Percentiles rank a stretch among this genome's conserved stretches.
Conservation (phyloP, 192 early-diverging fungal species). For the Mortierella hygrophila region DNA sequence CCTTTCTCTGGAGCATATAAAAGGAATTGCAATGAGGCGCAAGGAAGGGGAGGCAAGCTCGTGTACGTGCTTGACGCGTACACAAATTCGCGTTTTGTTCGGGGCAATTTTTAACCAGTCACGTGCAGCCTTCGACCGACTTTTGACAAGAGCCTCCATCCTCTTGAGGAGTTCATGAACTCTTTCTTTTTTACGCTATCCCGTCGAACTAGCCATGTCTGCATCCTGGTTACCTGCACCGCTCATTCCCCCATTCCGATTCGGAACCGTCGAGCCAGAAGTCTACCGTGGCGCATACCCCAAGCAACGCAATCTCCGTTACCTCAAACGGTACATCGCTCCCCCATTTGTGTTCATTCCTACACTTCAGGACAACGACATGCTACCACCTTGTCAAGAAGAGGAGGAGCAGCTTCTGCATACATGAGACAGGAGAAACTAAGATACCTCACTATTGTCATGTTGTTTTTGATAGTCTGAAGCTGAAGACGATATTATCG, state of each 20-base stretch:
- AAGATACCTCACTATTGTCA: not conserved
- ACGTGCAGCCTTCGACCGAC: too few relatives aligned
- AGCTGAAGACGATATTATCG: slow-evolving; percentile 86
- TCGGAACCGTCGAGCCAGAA: slow-evolving; percentile 85
- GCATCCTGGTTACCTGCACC: slow-evolving; percentile 53
- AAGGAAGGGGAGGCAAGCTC: too few relatives aligned
- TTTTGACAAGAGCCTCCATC: too few relatives aligned
- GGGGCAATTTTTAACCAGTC: too few relatives aligned
- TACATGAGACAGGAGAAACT: not conserved
- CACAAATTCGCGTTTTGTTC: too few relatives aligned
- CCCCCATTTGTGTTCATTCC: not conserved
- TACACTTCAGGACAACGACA: not conserved
- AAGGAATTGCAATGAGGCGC: too few relatives aligned
- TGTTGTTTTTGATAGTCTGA: slow-evolving; percentile 57
- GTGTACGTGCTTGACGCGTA: too few relatives aligned
- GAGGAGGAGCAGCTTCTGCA: not conserved
- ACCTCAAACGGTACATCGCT: slow-evolving; percentile 76
- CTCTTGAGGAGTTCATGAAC: too few relatives aligned
- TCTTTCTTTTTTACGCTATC: not conserved
- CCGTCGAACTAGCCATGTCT: slow-evolving; percentile 26
- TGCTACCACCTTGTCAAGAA: not conserved
- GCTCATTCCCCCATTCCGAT: slow-evolving; percentile 87
- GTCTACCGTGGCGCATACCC: slow-evolving; percentile 93
- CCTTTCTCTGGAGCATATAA: too few relatives aligned
- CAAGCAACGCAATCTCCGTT: slow-evolving; percentile 86